phyloP scores from a whole-genome alignment of 23 red algal species.

The Gracilaria caudata region DNA sequence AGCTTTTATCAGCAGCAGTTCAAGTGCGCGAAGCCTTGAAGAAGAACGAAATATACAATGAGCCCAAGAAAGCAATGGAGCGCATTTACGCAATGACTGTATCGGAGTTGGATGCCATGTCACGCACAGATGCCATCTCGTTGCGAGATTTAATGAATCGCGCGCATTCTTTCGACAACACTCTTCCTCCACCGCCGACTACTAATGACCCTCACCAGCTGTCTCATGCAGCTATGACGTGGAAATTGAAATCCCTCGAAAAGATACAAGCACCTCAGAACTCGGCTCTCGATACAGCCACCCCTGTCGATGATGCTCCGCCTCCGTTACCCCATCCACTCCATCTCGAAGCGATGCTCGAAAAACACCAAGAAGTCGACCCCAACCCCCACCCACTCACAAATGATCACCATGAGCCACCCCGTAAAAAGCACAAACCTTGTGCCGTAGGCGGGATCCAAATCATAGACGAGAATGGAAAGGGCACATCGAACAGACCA shows the following conservation, averaged over 20 bases:
- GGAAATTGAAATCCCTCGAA: slow-evolving; percentile 1
- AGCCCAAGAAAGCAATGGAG: background rate
- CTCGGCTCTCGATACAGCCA: background rate
- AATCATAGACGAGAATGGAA: slow-evolving; percentile 1
- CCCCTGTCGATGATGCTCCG: background rate
- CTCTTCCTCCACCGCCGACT: background rate
- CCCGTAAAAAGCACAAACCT: background rate
- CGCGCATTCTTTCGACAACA: background rate
- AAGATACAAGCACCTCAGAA: background rate
- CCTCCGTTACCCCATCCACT: background rate
- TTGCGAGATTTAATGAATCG: background rate
- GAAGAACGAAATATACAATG: background rate
- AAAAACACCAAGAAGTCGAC: too few species aligned
- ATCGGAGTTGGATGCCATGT: background rate
- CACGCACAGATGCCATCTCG: background rate
- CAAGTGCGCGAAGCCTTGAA: background rate
- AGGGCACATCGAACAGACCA: background rate
- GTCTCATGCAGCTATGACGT: background rate
- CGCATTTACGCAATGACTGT: background rate
- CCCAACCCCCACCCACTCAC: too few species aligned
- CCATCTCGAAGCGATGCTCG: background rate
- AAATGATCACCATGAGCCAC: too few species aligned
- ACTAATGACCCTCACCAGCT: background rate
- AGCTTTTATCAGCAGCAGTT: background rate
- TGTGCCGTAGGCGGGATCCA: background rate